A percentile compares a stretch with the other conserved stretches of the same genome.
phyloP scores from a whole-genome alignment of 257 asterid species.

The Gardenia jasminoides region DNA sequence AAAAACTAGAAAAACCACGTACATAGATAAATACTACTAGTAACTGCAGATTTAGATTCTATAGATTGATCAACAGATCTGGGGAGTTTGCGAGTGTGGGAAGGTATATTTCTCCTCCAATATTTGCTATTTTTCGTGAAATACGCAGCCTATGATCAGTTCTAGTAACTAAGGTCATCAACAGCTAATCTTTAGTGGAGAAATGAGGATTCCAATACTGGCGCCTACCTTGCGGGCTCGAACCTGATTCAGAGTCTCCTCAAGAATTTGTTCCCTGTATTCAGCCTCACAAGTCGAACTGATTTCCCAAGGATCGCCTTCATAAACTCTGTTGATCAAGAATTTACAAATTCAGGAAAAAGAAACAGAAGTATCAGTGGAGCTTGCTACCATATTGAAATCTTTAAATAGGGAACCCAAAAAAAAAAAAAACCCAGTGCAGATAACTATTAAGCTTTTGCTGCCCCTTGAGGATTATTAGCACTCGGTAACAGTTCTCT shows the following conservation, averaged over 20 bases:
- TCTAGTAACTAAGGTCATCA: too few species aligned
- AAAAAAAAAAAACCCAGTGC: too few species aligned
- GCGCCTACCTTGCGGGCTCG: constrained; percentile 55
- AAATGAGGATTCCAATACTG: neutral
- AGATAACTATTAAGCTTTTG: too few species aligned
- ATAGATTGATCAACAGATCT: constrained; percentile 27
- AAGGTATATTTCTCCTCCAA: constrained; percentile 53
- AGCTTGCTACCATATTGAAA: neutral
- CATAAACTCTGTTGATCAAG: constrained; percentile 49
- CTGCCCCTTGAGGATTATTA: too few species aligned
- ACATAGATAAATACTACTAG: too few species aligned
- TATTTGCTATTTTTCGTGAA: constrained; percentile 38
- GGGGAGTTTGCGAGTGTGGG: constrained; percentile 46
- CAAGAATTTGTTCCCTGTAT: constrained; percentile 69
- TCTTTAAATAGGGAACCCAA: neutral
- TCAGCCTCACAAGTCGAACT: constrained; percentile 61
- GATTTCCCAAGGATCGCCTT: constrained; percentile 63
- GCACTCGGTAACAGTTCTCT: too few species aligned
- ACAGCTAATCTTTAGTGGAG: neutral
- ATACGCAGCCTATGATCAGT: neutral
- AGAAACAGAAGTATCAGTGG: neutral
- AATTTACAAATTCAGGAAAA: neutral
- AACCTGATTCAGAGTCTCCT: constrained; percentile 63
- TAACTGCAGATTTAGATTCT: neutral
- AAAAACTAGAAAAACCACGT: neutral